These are phyloP conservation scores for Beta vulgaris DNA, from an alignment of 148 eudicot species.

Conservation along the genomic window DNA sequence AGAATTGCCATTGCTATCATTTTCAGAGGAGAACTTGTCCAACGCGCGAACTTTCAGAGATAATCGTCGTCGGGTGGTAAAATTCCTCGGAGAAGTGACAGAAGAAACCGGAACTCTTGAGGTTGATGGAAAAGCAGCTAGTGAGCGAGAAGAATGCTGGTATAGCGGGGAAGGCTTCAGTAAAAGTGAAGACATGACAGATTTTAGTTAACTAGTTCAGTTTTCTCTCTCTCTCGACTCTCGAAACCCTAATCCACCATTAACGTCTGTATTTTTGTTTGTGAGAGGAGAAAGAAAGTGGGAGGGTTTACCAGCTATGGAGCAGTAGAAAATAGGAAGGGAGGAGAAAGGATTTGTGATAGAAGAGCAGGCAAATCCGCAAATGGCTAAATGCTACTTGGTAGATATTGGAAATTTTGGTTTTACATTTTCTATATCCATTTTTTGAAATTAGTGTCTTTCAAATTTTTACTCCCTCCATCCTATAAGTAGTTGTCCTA, in stretches of 20 bases:
- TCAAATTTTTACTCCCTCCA: too few species aligned
- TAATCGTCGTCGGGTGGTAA: conserved; percentile 9
- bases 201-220: neutral
- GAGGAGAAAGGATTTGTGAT: too few species aligned
- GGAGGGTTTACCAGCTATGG: neutral
- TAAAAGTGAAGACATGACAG: conserved; percentile 29
- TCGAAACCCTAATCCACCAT: conserved; percentile 40
- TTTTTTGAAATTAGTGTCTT: too few species aligned
- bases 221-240: neutral
- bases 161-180: conserved; percentile 12
- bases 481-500: too few species aligned
- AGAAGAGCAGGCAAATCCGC: too few species aligned
- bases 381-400: too few species aligned
- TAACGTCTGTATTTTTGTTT: neutral
- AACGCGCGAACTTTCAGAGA: conserved; percentile 28
- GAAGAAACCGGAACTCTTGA: conserved; percentile 9
- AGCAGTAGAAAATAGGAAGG: neutral
- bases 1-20: conserved; percentile 1
- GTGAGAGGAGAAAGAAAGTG: neutral
- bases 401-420: too few species aligned
- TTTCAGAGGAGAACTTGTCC: conserved; percentile 31
- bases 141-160: conserved; percentile 18
- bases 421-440: too few species aligned
- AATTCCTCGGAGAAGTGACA: conserved; percentile 27
- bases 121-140: conserved; percentile 4